phyloP scores from a whole-genome alignment of 2,329 filamentous ascomycete species.

The Huntiella savannae region DNA sequence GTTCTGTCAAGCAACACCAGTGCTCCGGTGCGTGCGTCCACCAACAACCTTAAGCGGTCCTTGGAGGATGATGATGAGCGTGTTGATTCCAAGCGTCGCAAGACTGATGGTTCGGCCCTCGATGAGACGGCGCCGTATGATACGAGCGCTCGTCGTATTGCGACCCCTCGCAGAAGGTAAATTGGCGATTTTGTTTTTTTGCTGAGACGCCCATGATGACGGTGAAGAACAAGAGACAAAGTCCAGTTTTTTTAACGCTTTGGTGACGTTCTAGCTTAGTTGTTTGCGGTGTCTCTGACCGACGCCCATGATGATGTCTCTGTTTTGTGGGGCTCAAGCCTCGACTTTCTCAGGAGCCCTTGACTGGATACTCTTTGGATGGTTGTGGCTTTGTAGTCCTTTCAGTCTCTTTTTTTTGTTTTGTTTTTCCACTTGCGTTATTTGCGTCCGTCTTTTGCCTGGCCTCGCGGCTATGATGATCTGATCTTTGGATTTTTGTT shows the following conservation, averaged over 20 bases:
- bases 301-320: not conserved
- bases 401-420: constrained; percentile 3
- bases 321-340: too few relatives aligned
- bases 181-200: constrained; percentile 1
- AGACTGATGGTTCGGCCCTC: constrained; percentile 46
- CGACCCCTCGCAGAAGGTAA: constrained; percentile 24
- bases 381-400: not conserved
- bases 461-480: constrained; percentile 4
- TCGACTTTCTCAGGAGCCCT: not conserved
- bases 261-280: constrained; percentile 11
- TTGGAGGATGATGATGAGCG: constrained; percentile 40
- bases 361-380: not conserved
- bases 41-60: constrained; percentile 30
- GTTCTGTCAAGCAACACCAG: too few relatives aligned
- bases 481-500: constrained; percentile 4
- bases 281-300: constrained; percentile 8
- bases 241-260: constrained; percentile 12
- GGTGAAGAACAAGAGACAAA: constrained; percentile 8
- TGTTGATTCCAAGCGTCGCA: constrained; percentile 52
- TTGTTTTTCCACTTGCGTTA: not conserved
- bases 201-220: constrained; percentile 1
- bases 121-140: constrained; percentile 36
- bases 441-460: not conserved
- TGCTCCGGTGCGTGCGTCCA: constrained; percentile 42
- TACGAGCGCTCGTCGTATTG: constrained; percentile 27